These are phyloP conservation scores for Sporopachydermia quercuum DNA, from an alignment of 805 yeast species.

Conservation along the genomic window DNA sequence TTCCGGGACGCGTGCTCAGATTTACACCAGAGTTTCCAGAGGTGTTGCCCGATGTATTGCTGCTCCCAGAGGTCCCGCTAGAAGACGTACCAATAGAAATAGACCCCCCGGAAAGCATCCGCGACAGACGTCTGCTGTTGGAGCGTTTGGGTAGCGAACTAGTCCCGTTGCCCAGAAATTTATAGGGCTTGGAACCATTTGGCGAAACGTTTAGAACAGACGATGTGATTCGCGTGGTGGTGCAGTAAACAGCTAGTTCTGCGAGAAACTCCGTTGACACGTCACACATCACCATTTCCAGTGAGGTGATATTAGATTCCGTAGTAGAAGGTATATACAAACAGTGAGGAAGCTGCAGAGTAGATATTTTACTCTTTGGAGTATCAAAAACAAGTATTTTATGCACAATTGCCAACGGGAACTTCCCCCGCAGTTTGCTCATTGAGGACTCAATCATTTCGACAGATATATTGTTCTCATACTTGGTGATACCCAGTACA, in stretches of 20 bases:
- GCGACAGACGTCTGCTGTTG: not conserved
- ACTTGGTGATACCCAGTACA: conserved; percentile 29
- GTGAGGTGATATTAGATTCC: conserved; percentile 18
- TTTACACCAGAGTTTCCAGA: not conserved
- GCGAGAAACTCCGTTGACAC: conserved; percentile 48
- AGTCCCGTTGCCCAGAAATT: not conserved
- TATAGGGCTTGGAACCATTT: not conserved
- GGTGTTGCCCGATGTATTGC: not conserved
- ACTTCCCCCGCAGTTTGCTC: conserved; percentile 26
- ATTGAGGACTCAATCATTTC: conserved; percentile 17
- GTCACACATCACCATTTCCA: conserved; percentile 62
- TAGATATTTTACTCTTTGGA: conserved; percentile 13
- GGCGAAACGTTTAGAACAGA: not conserved
- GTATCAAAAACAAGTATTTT: conserved; percentile 39
- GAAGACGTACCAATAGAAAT: too few relatives aligned
- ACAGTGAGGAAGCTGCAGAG: conserved; percentile 3
- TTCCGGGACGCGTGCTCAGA: not conserved
- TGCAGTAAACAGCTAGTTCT: conserved; percentile 41
- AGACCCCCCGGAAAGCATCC: too few relatives aligned
- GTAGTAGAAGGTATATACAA: conserved; percentile 14
- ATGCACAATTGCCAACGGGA: conserved; percentile 41
- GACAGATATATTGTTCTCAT: conserved; percentile 4
- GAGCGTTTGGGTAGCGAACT: not conserved
- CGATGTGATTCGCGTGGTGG: not conserved
- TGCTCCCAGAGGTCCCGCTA: not conserved